Conservation (phyloP, 2,329 filamentous ascomycete genomes). For the Fusarium pseudonygamai region DNA sequence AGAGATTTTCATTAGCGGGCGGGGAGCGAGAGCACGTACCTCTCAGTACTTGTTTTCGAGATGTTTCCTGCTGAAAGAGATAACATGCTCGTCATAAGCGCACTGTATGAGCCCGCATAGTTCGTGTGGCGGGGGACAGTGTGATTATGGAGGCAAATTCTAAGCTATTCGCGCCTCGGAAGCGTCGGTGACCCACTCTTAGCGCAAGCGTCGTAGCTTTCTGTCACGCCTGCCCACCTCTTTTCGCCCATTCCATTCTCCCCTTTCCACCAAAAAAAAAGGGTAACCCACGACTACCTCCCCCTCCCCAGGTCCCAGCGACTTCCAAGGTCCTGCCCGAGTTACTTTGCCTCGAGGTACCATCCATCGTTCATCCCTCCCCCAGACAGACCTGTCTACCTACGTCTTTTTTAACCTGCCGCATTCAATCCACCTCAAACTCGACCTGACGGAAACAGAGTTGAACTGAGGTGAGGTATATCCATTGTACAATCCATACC, state of each 20-base stretch:
- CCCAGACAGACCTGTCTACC: slow-evolving; percentile 20
- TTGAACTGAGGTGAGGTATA: slow-evolving; percentile 28
- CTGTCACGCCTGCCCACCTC: slow-evolving; percentile 43
- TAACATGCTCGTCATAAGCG: not conserved
- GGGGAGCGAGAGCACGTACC: slow-evolving; percentile 34
- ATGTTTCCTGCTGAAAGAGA: slow-evolving; percentile 26
- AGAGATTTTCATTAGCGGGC: slow-evolving; percentile 7
- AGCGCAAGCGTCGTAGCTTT: slow-evolving; percentile 35
- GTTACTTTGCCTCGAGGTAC: slow-evolving; percentile 56
- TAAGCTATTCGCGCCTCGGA: slow-evolving; percentile 8
- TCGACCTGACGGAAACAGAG: slow-evolving; percentile 25
- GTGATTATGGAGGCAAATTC: not conserved
- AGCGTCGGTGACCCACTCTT: slow-evolving; percentile 26
- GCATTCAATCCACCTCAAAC: slow-evolving; percentile 31
- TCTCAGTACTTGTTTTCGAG: slow-evolving; percentile 34
- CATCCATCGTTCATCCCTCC: slow-evolving; percentile 42
- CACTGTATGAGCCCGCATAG: not conserved
- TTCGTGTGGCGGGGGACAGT: not conserved
- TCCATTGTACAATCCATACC: slow-evolving; percentile 26
- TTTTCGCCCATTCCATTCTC: slow-evolving; percentile 44
- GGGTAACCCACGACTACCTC: slow-evolving; percentile 48
- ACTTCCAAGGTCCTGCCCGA: slow-evolving; percentile 47
- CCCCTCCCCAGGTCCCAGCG: slow-evolving; percentile 45
- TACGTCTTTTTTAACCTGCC: slow-evolving; percentile 4
- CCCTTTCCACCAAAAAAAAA: slow-evolving; percentile 49